Base-by-base conservation (phyloP, 306 rosid genomes). In the Malus orientalis region DNA sequence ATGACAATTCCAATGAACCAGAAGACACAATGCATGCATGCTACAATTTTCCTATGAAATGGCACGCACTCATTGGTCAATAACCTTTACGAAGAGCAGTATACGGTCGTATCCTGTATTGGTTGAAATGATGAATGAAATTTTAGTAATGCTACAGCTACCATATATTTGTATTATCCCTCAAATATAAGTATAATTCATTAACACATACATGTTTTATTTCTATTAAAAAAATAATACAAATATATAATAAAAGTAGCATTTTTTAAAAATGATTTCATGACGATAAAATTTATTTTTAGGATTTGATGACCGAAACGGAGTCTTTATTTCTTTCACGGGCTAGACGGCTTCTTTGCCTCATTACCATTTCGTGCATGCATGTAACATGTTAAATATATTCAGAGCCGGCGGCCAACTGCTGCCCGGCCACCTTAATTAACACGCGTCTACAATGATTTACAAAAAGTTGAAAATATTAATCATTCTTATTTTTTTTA, bases 201-300 rank as follows among this genome's bases (percentile, higher is more conserved):
- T 0, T 0, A 7, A 38, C 0, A 38, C 0, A 1, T 38, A 7
- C 9, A 1, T 0, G 0, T 38, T 38, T 2, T 38, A 33, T 33
- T 38, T 38, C 0, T 7, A 38, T 7, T 7, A 38, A 0, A 38
- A 36, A 38, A 6, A 38, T 38, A 0, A 7, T 38, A 38, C 2
- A 38, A 38, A 6, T 36, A 7, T 38, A 38, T 38, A 38, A 38
- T 38, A 38, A 38, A 0, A 38, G 2, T 38, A 38, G 2, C 0
- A 38, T 38, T 36, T 36, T 36, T 36, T 25, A 5, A 2, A n/a
- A 19, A 25, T 57, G 2, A 57, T 19, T 10, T 57, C 2, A 22
- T 8, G 62, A n/a, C 0, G 11, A 29, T 29, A 9, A n/a, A 2
- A 13, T 16, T 53, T 57, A 6, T 8, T 57, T 57, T 57, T 49